Evolutionary conservation across 768 basidiomycete genomes (phyloP).

Genomic region (Phallus indusiatus): DNA sequence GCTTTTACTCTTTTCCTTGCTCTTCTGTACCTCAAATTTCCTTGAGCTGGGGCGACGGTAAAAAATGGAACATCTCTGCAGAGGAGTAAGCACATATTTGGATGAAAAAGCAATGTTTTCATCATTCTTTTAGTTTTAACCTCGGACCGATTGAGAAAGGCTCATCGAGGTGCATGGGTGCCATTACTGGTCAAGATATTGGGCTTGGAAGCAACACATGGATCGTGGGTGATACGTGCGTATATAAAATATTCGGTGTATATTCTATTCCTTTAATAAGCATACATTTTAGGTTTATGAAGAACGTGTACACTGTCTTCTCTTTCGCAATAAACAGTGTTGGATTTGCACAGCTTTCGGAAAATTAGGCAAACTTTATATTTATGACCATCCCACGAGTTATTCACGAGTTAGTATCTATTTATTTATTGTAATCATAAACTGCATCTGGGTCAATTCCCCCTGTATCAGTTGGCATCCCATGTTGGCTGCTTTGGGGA

Average conservation of each 20-base stretch:
- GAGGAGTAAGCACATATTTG: background rate
- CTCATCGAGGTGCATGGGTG: conserved; percentile 18
- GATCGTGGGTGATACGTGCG: conserved; percentile 20
- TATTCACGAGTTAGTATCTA: no score
- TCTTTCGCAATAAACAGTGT: conserved; percentile 17
- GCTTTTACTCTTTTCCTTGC: conserved; percentile 6
- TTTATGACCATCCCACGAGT: no score
- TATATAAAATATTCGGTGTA: background rate
- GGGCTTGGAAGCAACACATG: conserved; percentile 21
- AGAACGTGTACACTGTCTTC: conserved; percentile 26
- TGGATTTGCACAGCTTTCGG: conserved; percentile 15
- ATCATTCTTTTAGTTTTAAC: background rate
- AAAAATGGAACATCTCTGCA: background rate
- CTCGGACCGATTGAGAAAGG: background rate
- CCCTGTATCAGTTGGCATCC: no score
- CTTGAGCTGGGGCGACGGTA: conserved; percentile 3
- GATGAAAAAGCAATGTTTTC: background rate
- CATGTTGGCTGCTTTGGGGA: no score
- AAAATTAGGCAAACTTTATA: no score
- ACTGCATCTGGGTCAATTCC: no score
- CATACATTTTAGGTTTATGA: conserved; percentile 19
- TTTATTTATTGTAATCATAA: no score
- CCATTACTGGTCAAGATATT: conserved; percentile 21
- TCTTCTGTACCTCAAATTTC: background rate
- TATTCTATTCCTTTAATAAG: background rate